Evolutionary conservation across 495 filamentous ascomycete species (phyloP), one percentile per base, ranked within the genome.

Genomic region (Lophium mytilinum): DNA sequence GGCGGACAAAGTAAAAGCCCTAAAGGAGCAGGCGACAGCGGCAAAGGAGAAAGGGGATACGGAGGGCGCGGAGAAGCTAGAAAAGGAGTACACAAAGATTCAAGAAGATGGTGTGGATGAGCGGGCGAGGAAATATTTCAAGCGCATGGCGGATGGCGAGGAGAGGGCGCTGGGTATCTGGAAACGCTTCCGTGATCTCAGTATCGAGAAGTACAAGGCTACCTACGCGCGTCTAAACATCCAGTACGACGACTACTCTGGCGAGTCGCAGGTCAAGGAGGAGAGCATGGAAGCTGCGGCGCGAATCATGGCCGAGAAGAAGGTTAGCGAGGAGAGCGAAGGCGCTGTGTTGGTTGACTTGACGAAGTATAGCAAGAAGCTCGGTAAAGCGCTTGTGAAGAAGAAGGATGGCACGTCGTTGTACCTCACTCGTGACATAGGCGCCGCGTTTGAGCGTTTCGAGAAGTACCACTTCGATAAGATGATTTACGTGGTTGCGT

Each of bases 311-410:
- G 77, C 81, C 67, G 80, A 86, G 53, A 81, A 80, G 61, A 81
- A 82, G 12, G 80, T 95, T 37, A 83, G 84, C 0, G 83, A 90
- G 69, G 81, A 87, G 66, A 90, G 88, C 39, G 82, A 96, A 36
- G 92, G 92, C 41, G 92, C 92, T 46, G 76, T 89, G 53, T 86
- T 96, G 58, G 83, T 95, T 53, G 87, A 97, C 70, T 87, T 97
- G 62, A 78, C 79, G 43, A 89, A 90, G 69, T 81, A 89, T 57
- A 67, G 14, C 30, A 84, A 83, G 72, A 85, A 83, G 64, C 78
- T 87, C 1, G 85, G 83, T 51, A 85, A 82, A 70, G 83, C 81
- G 37, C 75, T 86, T 46, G 79, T 90, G 53, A 75, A 83, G 57
- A 83, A 83, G 64, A 81, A 81, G 64, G 83, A 85, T 60, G 86